phyloP scores from a whole-genome alignment of 2,329 filamentous ascomycete species.

The Endoconidiophora laricicola region DNA sequence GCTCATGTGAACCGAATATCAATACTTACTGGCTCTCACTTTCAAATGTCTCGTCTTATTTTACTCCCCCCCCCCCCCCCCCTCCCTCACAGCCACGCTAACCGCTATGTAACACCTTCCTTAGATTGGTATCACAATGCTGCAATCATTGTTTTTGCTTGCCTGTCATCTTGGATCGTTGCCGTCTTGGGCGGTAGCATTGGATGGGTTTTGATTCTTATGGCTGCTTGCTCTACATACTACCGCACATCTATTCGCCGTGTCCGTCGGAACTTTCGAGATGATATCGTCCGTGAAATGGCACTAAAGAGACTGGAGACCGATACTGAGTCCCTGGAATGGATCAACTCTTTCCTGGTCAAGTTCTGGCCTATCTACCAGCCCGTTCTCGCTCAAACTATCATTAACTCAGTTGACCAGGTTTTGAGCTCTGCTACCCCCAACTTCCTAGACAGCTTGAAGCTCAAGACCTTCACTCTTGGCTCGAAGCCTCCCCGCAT shows the following conservation, averaged over 20 bases:
- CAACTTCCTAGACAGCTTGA: constrained; percentile 80
- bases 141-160: constrained; percentile 84
- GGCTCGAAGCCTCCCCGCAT: constrained; percentile 89
- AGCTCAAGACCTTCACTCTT: constrained; percentile 83
- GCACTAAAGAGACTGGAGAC: constrained; percentile 74
- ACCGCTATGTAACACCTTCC: constrained; percentile 8
- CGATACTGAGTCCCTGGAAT: constrained; percentile 84
- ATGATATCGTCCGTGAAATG: constrained; percentile 82
- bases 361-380: constrained; percentile 99
- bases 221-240: constrained; percentile 85
- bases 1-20: background rate
- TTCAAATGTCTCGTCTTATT: background rate
- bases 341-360: constrained; percentile 97
- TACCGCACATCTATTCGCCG: constrained; percentile 90
- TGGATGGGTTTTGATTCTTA: constrained; percentile 83
- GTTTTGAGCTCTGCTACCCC: constrained; percentile 86
- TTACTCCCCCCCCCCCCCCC: no score
- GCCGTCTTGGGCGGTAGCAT: constrained; percentile 81
- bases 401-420: constrained; percentile 89
- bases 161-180: constrained; percentile 75
- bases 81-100: background rate
- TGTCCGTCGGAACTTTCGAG: constrained; percentile 86
- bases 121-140: constrained; percentile 96
- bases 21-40: background rate
- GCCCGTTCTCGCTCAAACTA: constrained; percentile 77